Conservation (phyloP, 768 basidiomycete genomes). For the Hygrocybe coccinea region DNA sequence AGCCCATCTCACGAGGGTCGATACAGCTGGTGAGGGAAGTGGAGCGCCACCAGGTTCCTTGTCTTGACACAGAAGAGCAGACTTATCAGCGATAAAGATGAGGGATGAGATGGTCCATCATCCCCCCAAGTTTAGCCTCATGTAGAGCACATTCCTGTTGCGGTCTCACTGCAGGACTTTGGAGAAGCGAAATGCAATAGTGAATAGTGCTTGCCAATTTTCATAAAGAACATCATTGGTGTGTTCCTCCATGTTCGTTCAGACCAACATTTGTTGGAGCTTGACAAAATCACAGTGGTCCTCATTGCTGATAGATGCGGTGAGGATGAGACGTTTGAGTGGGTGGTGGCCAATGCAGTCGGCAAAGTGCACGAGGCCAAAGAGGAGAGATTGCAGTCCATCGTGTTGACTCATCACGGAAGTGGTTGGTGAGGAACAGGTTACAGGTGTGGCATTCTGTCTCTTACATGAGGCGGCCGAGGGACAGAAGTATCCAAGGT, state of each 20-base stretch:
- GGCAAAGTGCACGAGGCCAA: no score
- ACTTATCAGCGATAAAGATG: no score
- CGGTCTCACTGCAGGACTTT: conserved; percentile 89
- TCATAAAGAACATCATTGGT: conserved; percentile 96
- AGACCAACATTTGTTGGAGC: conserved; percentile 97
- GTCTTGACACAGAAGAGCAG: no score
- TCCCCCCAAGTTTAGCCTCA: conserved; percentile 96
- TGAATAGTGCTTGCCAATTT: conserved; percentile 64
- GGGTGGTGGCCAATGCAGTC: no score
- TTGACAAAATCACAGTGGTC: conserved; percentile 99
- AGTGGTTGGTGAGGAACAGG: no score
- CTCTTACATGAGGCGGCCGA: no score
- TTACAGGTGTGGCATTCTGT: no score
- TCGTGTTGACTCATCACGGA: no score
- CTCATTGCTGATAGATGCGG: conserved; percentile 73
- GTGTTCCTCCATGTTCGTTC: conserved; percentile 99
- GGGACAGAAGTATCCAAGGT: no score
- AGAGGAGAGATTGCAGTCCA: no score
- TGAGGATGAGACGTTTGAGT: no score
- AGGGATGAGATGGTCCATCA: conserved; percentile 32
- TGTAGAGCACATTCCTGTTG: conserved; percentile 95
- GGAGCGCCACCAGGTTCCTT: no score
- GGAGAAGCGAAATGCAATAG: conserved; percentile 14
- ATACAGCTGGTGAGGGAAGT: background rate
- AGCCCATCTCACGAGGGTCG: conserved; percentile 13